Percentiles rank a stretch among this genome's conserved stretches.
These are phyloP conservation scores for Digitaria exilis DNA, from an alignment of 202 grass and related monocot species.

Conservation along the genomic window DNA sequence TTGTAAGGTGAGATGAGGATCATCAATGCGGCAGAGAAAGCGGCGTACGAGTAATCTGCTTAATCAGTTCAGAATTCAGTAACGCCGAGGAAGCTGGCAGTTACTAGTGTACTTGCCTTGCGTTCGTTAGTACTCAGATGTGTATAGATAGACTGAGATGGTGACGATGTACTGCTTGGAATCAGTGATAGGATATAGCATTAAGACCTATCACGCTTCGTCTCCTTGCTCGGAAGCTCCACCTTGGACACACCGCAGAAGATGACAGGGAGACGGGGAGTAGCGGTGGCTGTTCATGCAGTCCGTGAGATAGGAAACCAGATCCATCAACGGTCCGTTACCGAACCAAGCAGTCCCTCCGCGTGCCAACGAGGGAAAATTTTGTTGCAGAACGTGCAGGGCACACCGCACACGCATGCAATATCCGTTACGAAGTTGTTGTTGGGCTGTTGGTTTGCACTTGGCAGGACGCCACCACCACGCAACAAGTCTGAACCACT, in stretches of 20 bases:
- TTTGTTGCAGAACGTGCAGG: not conserved
- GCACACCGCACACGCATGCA: not conserved
- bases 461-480: not conserved
- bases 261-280: too few relatives aligned
- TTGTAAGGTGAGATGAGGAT: not conserved
- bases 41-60: not conserved
- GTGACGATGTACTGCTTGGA: not conserved
- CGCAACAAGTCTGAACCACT: not conserved
- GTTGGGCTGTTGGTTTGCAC: too few relatives aligned
- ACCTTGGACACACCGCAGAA: too few relatives aligned
- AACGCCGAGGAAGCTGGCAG: not conserved
- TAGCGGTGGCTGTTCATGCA: not conserved
- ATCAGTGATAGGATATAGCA: too few relatives aligned
- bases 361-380: too few relatives aligned
- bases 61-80: not conserved
- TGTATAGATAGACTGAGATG: not conserved
- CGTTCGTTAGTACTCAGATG: not conserved
- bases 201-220: too few relatives aligned
- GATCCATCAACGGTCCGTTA: too few relatives aligned
- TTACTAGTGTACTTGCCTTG: too few relatives aligned
- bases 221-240: too few relatives aligned
- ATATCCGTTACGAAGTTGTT: too few relatives aligned
- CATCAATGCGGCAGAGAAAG: not conserved
- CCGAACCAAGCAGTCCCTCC: too few relatives aligned
- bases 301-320: too few relatives aligned